Percentiles rank a stretch among this genome's conserved stretches.
phyloP scores from a whole-genome alignment of 768 basidiomycete genomes.

The Pisolithus tinctorius region DNA sequence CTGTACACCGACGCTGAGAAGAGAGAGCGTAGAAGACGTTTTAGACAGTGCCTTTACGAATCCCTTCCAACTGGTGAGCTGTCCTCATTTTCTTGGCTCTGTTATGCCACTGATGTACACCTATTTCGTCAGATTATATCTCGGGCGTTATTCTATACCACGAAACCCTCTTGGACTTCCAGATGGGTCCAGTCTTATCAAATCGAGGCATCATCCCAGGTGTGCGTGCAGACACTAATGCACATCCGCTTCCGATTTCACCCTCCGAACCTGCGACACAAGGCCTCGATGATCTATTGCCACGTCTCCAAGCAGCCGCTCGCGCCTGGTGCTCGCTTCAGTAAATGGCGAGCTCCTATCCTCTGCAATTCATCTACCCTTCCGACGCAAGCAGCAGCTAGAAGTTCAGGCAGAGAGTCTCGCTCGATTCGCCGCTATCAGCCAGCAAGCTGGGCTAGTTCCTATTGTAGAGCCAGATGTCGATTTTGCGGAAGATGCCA shows the following conservation, averaged over 20 bases:
- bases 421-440: slow-evolving; percentile 43
- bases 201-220: slow-evolving; percentile 42
- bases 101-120: background rate
- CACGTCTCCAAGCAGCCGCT: slow-evolving; percentile 35
- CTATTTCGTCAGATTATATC: slow-evolving; percentile 33
- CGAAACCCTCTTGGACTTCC: slow-evolving; percentile 44
- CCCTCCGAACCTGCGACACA: slow-evolving; percentile 41
- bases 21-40: slow-evolving; percentile 33
- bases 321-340: slow-evolving; percentile 42
- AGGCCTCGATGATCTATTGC: slow-evolving; percentile 42
- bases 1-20: slow-evolving; percentile 30
- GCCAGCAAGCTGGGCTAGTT: slow-evolving; percentile 45
- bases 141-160: slow-evolving; percentile 47
- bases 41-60: slow-evolving; percentile 40
- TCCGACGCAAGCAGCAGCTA: slow-evolving; percentile 35
- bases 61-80: slow-evolving; percentile 34
- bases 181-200: slow-evolving; percentile 38
- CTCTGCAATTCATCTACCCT: slow-evolving; percentile 36
- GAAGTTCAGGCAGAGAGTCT: slow-evolving; percentile 42
- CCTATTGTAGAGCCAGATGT: slow-evolving; percentile 50
- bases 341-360: slow-evolving; percentile 46
- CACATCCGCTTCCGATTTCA: slow-evolving; percentile 38
- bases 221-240: slow-evolving; percentile 45
- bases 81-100: background rate
- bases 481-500: slow-evolving; percentile 42